Conservation (phyloP, 306 rosid genomes). For the Cicer cuneatum region DNA sequence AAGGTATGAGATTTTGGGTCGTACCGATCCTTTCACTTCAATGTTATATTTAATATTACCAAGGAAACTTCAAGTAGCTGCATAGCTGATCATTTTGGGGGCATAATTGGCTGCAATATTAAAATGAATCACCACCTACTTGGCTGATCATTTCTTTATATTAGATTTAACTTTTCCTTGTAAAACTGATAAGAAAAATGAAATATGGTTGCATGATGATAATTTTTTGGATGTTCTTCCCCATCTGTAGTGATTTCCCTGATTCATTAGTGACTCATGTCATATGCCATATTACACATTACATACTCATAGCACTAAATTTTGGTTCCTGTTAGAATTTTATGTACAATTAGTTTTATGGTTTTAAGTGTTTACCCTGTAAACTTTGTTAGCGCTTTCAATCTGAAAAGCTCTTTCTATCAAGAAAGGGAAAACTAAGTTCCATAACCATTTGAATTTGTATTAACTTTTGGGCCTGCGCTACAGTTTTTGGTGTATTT, state of each 20-base stretch:
- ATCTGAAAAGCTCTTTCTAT: constrained; percentile 21
- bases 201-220: constrained; percentile 18
- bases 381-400: constrained; percentile 28
- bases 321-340: constrained; percentile 16
- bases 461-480: constrained; percentile 34
- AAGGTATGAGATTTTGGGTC: constrained; percentile 55
- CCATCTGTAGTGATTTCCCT: constrained; percentile 7
- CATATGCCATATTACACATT: background rate
- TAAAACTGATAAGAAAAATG: background rate
- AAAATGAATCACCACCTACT: constrained; percentile 26
- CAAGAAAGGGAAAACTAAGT: constrained; percentile 12
- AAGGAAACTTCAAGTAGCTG: constrained; percentile 25
- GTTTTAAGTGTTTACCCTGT: constrained; percentile 21
- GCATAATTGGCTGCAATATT: constrained; percentile 18
- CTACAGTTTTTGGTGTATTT: constrained; percentile 14
- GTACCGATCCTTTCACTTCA: constrained; percentile 30
- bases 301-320: constrained; percentile 4
- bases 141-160: constrained; percentile 17
- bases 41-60: constrained; percentile 22
- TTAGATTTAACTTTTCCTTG: background rate
- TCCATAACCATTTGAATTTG: constrained; percentile 20
- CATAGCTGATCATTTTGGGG: background rate
- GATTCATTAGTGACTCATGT: background rate
- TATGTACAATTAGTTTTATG: background rate
- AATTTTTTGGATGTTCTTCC: constrained; percentile 33